These are phyloP conservation scores for Lachnellula cervina DNA, from an alignment of 2,329 filamentous ascomycete species.

Conservation along the genomic window DNA sequence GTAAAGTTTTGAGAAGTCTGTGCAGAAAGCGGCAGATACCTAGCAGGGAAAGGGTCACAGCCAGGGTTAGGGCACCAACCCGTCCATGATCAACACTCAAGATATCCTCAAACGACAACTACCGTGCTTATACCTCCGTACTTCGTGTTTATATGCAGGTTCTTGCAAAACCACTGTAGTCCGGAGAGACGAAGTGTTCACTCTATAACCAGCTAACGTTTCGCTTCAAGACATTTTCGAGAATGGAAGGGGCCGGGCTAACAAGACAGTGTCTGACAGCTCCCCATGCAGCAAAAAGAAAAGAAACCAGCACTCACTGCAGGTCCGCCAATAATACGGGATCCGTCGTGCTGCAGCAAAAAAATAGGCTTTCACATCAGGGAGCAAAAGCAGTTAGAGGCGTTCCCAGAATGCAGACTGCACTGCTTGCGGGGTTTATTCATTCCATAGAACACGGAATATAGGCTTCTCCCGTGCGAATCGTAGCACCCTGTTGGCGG, in stretches of 20 bases:
- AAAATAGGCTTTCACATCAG: not conserved
- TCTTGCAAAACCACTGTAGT: not conserved
- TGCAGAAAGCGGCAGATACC: not conserved
- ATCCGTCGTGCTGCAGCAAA: not conserved
- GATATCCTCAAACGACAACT: not conserved
- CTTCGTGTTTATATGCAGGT: not conserved
- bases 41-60: not conserved
- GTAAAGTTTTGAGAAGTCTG: conserved; percentile 3
- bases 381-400: not conserved
- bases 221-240: not conserved
- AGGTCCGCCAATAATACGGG: not conserved
- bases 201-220: not conserved
- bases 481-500: not conserved
- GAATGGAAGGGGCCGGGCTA: not conserved
- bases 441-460: not conserved
- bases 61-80: not conserved
- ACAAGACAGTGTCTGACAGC: not conserved
- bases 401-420: not conserved
- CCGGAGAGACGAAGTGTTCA: not conserved
- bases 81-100: not conserved
- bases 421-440: not conserved
- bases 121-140: not conserved
- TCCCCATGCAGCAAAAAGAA: not conserved
- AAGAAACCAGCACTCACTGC: not conserved
- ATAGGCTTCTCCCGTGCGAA: not conserved